Base-by-base conservation (phyloP, 495 filamentous ascomycete genomes). In the Aspergillus cavernicola region DNA sequence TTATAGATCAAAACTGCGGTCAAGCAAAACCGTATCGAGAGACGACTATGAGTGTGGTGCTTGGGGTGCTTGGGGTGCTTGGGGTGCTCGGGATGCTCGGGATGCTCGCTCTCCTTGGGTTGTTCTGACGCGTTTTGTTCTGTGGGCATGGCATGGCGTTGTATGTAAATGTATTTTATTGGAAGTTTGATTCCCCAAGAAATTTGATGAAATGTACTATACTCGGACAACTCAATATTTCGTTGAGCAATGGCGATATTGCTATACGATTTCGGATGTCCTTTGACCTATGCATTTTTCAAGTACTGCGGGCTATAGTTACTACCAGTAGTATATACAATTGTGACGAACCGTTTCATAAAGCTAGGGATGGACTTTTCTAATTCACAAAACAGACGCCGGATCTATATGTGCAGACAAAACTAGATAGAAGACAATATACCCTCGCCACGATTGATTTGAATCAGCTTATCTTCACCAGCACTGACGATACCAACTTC, bases 401-500 rank as follows among this genome's bases (percentile, higher is more conserved):
- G 60, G 44, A 47, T 52, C 66, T 58, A 63, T 67, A 68, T 67
- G 61, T 66, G 60, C 57, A 66, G 61, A 29, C 22, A 44, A 58
- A 59, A 23, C 57, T 65, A 69, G n/a, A 45, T 51, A 8, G 70
- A 67, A 52, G 70, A 71, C 57, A 77, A 44, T 28, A 77, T 69
- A 36, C 73, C 73, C 50, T 78, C 71, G 22, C 85, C 85, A 45
- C 79, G 74, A 72, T 98, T 95, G 53, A 97, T 83, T 74, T 97
- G 95, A 57, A 97, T 85, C 73, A 80, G 81, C 73, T 88, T 91
- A 67, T 98, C 93, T 80, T 96, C 91, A 11, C 91, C 89, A 6
- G 75, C 91, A 67, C 88, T 95, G 19, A 97, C 86, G 67, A 98
- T 96, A 7, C 93, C 93, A 36, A 95, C 77, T 16, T 77, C 75